Percentiles rank a stretch among this genome's conserved stretches.
phyloP scores from a whole-genome alignment of 2,329 filamentous ascomycete species.

The Aureobasidium pullulans region DNA sequence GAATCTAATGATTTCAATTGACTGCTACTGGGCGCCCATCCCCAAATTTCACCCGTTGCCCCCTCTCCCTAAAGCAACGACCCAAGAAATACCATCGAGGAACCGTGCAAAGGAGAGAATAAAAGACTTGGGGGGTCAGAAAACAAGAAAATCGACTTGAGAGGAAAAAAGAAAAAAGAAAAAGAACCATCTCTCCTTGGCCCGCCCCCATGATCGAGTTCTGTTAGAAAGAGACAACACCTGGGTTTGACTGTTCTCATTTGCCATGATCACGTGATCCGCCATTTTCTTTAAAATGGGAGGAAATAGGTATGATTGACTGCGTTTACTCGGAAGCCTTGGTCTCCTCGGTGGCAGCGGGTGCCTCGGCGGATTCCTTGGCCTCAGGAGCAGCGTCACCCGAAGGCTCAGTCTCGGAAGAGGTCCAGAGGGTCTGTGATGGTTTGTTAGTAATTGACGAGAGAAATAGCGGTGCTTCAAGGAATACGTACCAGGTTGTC shows the following conservation, averaged over 20 bases:
- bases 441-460: constrained; percentile 21
- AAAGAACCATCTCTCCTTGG: constrained; percentile 12
- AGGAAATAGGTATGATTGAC: constrained; percentile 3
- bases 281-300: constrained; percentile 6
- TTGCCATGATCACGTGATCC: constrained; percentile 15
- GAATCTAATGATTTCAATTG: constrained; percentile 13
- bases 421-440: constrained; percentile 91
- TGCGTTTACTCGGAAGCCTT: constrained; percentile 36
- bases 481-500: constrained; percentile 72
- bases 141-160: constrained; percentile 7
- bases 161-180: constrained; percentile 10
- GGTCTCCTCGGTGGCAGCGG: constrained; percentile 47
- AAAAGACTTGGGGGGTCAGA: constrained; percentile 1
- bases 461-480: not conserved
- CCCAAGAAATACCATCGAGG: not conserved
- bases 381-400: constrained; percentile 41
- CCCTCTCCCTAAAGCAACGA: not conserved
- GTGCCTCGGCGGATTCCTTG: constrained; percentile 45
- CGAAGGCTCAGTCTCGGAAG: constrained; percentile 87
- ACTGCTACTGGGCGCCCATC: constrained; percentile 8
- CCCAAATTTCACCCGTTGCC: constrained; percentile 1
- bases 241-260: constrained; percentile 13
- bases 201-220: constrained; percentile 11
- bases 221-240: constrained; percentile 14
- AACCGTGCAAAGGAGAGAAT: constrained; percentile 7